Percentiles rank a stretch among this genome's conserved stretches.
These are phyloP conservation scores for Fusarium continuum DNA, from an alignment of 2,329 filamentous ascomycete species.

Conservation along the genomic window DNA sequence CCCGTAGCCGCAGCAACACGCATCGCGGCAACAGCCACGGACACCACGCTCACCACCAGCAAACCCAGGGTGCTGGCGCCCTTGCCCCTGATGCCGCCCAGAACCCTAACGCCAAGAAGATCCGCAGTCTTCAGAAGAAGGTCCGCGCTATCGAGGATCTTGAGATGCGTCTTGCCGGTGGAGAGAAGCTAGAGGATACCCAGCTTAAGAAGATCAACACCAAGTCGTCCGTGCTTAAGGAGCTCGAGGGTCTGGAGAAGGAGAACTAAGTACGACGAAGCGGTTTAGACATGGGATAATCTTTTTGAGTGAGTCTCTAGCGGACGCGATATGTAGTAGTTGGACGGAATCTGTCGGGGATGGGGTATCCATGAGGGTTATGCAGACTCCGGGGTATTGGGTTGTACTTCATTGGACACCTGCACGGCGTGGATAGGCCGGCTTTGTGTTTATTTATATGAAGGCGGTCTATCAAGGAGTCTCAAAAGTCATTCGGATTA, in stretches of 20 bases:
- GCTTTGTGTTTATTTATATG: constrained; percentile 16
- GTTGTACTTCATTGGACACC: constrained; percentile 35
- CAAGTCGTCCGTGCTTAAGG: constrained; percentile 83
- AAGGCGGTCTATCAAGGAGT: constrained; percentile 13
- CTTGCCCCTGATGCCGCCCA: constrained; percentile 58
- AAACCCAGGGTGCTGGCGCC: constrained; percentile 55
- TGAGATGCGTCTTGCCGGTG: constrained; percentile 93
- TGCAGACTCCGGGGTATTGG: constrained; percentile 15
- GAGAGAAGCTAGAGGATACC: constrained; percentile 97
- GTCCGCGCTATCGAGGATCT: constrained; percentile 96
- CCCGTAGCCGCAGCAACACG: constrained; percentile 63
- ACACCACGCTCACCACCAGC: constrained; percentile 39
- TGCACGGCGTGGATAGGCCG: constrained; percentile 26
- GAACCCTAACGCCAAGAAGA: constrained; percentile 90
- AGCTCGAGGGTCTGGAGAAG: constrained; percentile 70
- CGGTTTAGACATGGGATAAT: constrained; percentile 3
- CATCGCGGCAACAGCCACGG: constrained; percentile 44
- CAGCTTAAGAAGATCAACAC: constrained; percentile 98
- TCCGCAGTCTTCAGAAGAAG: constrained; percentile 94
- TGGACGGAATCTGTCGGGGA: constrained; percentile 5
- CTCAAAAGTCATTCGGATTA: constrained; percentile 31
- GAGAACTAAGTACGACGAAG: constrained; percentile 36
- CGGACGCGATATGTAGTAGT: constrained; percentile 11
- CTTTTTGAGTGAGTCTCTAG: constrained; percentile 1
- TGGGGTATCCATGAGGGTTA: constrained; percentile 20